These are phyloP conservation scores for Neurospora discreta DNA, from an alignment of 495 filamentous ascomycete genomes.

Conservation along the genomic window DNA sequence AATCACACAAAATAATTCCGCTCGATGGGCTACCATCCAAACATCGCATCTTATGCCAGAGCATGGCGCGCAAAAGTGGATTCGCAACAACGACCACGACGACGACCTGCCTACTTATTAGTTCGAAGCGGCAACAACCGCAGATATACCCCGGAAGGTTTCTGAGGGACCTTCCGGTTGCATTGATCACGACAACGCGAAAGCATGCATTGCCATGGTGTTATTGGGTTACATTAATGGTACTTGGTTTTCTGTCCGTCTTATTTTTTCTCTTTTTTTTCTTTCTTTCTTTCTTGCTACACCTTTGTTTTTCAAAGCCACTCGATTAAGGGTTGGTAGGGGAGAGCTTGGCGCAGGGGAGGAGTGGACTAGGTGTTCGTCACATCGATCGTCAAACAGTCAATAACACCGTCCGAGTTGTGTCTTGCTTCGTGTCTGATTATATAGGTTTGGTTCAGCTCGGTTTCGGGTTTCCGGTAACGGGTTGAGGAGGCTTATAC, in stretches of 20 bases:
- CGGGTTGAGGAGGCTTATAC: background rate
- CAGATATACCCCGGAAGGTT: background rate
- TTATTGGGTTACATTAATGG: slow-evolving; percentile 7
- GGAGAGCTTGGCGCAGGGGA: background rate
- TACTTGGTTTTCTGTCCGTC: slow-evolving; percentile 4
- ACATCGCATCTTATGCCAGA: slow-evolving; percentile 1
- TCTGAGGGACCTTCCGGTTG: background rate
- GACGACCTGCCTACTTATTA: background rate
- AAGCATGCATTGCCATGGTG: slow-evolving; percentile 24
- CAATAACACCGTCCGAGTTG: slow-evolving; percentile 4
- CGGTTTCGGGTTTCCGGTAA: background rate
- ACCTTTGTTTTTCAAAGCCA: background rate
- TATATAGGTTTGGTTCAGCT: background rate
- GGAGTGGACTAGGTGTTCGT: background rate
- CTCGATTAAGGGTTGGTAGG: background rate
- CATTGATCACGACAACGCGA: slow-evolving; percentile 12
- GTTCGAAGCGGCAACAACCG: background rate
- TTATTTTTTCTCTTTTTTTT: background rate
- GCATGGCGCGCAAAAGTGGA: background rate
- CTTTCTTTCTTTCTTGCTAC: background rate
- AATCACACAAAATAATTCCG: slow-evolving; percentile 9
- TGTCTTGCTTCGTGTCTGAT: background rate
- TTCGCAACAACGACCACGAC: background rate
- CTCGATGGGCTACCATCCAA: background rate
- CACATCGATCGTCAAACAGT: background rate